phyloP scores from a whole-genome alignment of 257 asterid genomes.

The Solanum pinnatisectum region DNA sequence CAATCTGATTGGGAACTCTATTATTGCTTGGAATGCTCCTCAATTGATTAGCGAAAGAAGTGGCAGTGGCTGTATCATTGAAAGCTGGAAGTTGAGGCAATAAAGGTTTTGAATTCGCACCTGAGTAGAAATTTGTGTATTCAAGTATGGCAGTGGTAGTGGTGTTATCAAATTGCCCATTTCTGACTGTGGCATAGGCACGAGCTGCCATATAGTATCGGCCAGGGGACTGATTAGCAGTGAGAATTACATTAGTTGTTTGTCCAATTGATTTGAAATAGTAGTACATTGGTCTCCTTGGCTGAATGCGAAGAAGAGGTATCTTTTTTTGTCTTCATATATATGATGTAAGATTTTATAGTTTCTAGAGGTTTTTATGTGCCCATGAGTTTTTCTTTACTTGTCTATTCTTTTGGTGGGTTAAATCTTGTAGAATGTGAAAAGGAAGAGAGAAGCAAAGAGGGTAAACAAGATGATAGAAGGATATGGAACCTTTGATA shows the following conservation, averaged over 20 bases:
- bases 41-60: not conserved
- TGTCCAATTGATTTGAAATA: constrained; percentile 21
- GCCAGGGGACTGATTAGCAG: constrained; percentile 36
- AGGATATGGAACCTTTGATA: not conserved
- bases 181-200: constrained; percentile 36
- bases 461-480: not conserved
- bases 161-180: constrained; percentile 51
- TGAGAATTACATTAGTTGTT: constrained; percentile 46
- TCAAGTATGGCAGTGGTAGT: constrained; percentile 35
- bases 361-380: not conserved
- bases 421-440: not conserved
- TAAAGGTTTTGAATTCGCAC: not conserved
- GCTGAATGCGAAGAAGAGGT: not conserved
- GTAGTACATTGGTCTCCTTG: not conserved
- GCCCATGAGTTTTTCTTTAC: not conserved
- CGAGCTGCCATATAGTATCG: constrained; percentile 49
- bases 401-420: not conserved
- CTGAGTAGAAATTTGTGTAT: not conserved
- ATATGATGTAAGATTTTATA: not conserved
- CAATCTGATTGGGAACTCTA: not conserved
- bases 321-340: not conserved
- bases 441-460: not conserved
- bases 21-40: not conserved
- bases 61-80: not conserved
- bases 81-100: not conserved